phyloP scores from a whole-genome alignment of 352 stramenopile genomes.

The Phytophthora europaea region DNA sequence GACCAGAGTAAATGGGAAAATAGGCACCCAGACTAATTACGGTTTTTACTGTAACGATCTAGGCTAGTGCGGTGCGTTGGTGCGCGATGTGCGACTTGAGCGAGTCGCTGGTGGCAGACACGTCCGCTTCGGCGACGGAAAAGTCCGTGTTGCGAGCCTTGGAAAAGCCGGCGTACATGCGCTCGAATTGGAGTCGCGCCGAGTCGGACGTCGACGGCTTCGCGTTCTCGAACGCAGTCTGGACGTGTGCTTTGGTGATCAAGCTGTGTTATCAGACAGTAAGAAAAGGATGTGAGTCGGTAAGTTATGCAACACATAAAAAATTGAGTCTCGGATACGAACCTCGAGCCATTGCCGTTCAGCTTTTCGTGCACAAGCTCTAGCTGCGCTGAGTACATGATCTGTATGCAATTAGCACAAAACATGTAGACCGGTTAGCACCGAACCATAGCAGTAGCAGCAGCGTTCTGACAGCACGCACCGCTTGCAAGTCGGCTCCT shows the following conservation, averaged over 20 bases:
- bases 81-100: slow-evolving; percentile 69
- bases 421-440: slow-evolving; percentile 1
- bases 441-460: neutral
- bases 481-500: slow-evolving; percentile 94
- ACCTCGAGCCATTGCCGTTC: slow-evolving; percentile 61
- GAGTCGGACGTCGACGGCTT: slow-evolving; percentile 79
- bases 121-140: slow-evolving; percentile 61
- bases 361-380: slow-evolving; percentile 94
- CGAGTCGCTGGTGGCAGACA: slow-evolving; percentile 48
- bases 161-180: slow-evolving; percentile 77
- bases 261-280: slow-evolving; percentile 36
- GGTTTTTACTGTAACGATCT: neutral
- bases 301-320: neutral
- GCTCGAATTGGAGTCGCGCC: slow-evolving; percentile 70
- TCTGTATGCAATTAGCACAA: slow-evolving; percentile 35
- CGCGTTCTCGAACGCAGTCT: slow-evolving; percentile 68
- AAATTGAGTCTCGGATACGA: slow-evolving; percentile 23
- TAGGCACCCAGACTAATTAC: too few relatives aligned
- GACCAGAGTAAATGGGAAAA: too few relatives aligned
- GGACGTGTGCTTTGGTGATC: slow-evolving; percentile 67
- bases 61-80: slow-evolving; percentile 78
- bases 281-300: slow-evolving; percentile 4
- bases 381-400: slow-evolving; percentile 96
- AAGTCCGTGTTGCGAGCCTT: slow-evolving; percentile 81
- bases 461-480: slow-evolving; percentile 37